A percentile compares a stretch with the other conserved stretches of the same genome.
Conservation (phyloP, 1,139 yeast species). For the Ogataea hybrid region DNA sequence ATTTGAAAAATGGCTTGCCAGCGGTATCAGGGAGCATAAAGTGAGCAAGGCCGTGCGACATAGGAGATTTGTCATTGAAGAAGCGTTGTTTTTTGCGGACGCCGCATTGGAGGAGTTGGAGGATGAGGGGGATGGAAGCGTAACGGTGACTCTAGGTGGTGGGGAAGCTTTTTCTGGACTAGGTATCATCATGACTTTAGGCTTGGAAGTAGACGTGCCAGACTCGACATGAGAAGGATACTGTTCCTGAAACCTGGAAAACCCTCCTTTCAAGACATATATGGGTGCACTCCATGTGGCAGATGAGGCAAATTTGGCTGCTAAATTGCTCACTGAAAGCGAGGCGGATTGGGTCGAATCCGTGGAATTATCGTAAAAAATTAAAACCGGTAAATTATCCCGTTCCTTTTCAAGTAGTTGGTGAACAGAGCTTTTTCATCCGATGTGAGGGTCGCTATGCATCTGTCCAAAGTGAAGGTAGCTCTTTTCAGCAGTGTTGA, state of each 20-base stretch:
- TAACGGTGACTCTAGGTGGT: conserved; percentile 13
- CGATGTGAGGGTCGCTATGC: conserved; percentile 49
- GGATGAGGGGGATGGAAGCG: conserved; percentile 18
- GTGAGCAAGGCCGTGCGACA: conserved; percentile 28
- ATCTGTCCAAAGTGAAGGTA: conserved; percentile 46
- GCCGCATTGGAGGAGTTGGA: conserved; percentile 15
- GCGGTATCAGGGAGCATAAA: conserved; percentile 32
- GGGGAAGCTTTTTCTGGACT: conserved; percentile 14
- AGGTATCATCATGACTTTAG: conserved; percentile 19
- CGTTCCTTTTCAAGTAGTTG: conserved; percentile 23
- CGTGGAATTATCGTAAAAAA: conserved; percentile 40
- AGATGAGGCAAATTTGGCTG: conserved; percentile 46
- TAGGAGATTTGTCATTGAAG: conserved; percentile 16
- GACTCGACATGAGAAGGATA: conserved; percentile 27
- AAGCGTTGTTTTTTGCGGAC: conserved; percentile 7
- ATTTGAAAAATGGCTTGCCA: conserved; percentile 34
- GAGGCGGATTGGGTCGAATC: conserved; percentile 30
- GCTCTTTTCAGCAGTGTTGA: conserved; percentile 50
- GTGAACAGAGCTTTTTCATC: conserved; percentile 37
- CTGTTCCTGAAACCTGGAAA: conserved; percentile 31
- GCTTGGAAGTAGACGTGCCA: conserved; percentile 18
- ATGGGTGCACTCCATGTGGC: conserved; percentile 37
- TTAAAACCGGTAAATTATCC: conserved; percentile 35
- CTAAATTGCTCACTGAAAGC: conserved; percentile 43
- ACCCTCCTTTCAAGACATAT: conserved; percentile 37